Evolutionary conservation across 179 eudicot species (phyloP).

Genomic region (Vitellaria paradoxa): DNA sequence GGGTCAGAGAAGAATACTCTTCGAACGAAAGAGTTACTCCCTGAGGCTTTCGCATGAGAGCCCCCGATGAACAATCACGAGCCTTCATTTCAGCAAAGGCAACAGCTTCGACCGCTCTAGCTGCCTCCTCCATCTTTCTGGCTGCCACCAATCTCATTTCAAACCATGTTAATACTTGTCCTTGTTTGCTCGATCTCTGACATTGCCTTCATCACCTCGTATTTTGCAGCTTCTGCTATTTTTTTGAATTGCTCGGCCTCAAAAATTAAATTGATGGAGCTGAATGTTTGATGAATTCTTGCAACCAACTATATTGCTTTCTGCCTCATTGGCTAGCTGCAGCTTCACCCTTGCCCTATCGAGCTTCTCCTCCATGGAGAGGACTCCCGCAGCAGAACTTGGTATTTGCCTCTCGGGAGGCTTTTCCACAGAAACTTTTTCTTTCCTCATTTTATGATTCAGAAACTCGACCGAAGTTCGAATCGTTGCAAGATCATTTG

Average conservation of each 20-base stretch:
- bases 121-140: conserved; percentile 86
- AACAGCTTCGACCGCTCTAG: conserved; percentile 75
- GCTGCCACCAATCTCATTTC: conserved; percentile 83
- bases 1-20: conserved; percentile 53
- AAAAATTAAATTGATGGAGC: conserved; percentile 40
- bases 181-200: conserved; percentile 79
- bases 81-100: conserved; percentile 69
- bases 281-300: conserved; percentile 25
- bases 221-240: conserved; percentile 65
- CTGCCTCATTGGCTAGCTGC: conserved; percentile 22
- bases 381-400: conserved; percentile 19
- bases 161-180: conserved; percentile 59
- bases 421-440: conserved; percentile 40
- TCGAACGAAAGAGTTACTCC: conserved; percentile 59
- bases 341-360: conserved; percentile 30
- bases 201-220: conserved; percentile 71
- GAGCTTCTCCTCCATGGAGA: conserved; percentile 45
- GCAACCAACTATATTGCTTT: conserved; percentile 12
- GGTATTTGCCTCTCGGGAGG: conserved; percentile 40
- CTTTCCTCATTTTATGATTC: conserved; percentile 59
- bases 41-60: conserved; percentile 22
- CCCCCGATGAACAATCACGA: conserved; percentile 19
- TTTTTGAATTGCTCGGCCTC: conserved; percentile 72
- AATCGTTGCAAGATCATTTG: conserved; percentile 66
- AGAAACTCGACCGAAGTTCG: conserved; percentile 63